These are phyloP conservation scores for Schizosaccharomyces lindneri DNA, from an alignment of 805 yeast species.

Conservation along the genomic window DNA sequence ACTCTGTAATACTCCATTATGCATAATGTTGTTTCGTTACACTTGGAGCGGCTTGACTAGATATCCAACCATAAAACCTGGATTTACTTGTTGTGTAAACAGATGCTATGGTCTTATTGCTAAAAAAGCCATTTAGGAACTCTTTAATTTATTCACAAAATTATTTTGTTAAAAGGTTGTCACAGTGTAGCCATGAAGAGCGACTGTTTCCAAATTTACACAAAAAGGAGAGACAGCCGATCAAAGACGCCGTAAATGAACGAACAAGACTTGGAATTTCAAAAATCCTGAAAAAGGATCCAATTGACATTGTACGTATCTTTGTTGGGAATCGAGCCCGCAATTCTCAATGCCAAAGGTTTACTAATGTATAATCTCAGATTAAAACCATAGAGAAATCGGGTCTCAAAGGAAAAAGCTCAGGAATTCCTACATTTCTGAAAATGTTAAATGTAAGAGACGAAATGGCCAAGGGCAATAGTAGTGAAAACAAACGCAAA, in stretches of 20 bases:
- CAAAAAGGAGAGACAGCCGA: neutral
- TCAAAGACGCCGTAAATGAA: neutral
- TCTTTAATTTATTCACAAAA: neutral
- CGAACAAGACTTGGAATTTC: neutral
- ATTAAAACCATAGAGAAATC: neutral
- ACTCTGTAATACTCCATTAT: too few species aligned
- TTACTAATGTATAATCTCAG: neutral
- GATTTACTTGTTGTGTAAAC: too few species aligned
- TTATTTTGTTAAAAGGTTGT: neutral
- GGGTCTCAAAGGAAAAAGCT: neutral
- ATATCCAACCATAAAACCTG: too few species aligned
- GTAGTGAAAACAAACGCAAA: neutral
- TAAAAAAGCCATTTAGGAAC: too few species aligned
- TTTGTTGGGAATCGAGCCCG: neutral
- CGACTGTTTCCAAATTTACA: neutral
- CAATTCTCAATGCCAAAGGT: neutral
- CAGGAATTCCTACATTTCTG: neutral
- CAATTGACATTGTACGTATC: neutral
- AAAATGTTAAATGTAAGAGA: neutral
- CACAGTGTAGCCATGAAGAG: neutral
- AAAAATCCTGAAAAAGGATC: neutral
- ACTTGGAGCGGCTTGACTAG: too few species aligned
- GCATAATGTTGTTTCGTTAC: too few species aligned
- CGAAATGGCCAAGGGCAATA: too few species aligned
- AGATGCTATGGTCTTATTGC: too few species aligned